Base-by-base conservation (phyloP, 306 rosid genomes). In the Prunus campanulata region DNA sequence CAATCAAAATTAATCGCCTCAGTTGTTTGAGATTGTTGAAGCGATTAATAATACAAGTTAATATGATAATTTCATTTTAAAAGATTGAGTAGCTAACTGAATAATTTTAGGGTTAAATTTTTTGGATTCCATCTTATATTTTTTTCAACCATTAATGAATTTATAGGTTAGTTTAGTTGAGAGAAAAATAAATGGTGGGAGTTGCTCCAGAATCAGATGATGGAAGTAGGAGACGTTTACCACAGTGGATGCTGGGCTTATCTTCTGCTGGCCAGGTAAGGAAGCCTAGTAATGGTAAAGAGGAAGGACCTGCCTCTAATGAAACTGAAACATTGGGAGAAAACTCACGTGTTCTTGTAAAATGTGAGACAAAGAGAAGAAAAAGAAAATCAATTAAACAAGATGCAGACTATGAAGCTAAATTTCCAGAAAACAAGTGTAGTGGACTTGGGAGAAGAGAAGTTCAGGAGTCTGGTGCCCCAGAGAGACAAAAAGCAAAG, bases 161-260 rank as follows among this genome's bases (percentile, higher is more conserved):
- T 15, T 42, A 0, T 56, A 39, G 54, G 54, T 18, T 14, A 57
- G 25, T 42, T 22, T 14, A 57, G 25, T 42, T 22, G 66, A 20
- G 10, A 44, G 8, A 24, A 72, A 15, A 59, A 50, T 66, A 78
- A 75, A 77, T 86, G 85, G 63, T 71, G 35, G 78, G 78, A 63
- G 77, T 70, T 79, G 57, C 50, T 76, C 60, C 78, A 72, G 44
- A 39, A 39, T 6, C 44, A 39, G 83, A 47, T 32, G 87, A 81
- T 80, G 88, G 87, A 80, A 79, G 74, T 59, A 82, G 83, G 19
- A 90, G 98, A 13, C 88, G 86, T 35, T 79, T 94, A 81, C 97
- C 97, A 0, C 50, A 80, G 59, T 90, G 98, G 98, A 90, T 93
- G 94, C 76, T 87, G 83, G 89, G 85, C 55, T 81, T 71, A 49